Evolutionary conservation across 2,329 filamentous ascomycete genomes (phyloP).

Genomic region (Hymenoscyphus fraxineus): DNA sequence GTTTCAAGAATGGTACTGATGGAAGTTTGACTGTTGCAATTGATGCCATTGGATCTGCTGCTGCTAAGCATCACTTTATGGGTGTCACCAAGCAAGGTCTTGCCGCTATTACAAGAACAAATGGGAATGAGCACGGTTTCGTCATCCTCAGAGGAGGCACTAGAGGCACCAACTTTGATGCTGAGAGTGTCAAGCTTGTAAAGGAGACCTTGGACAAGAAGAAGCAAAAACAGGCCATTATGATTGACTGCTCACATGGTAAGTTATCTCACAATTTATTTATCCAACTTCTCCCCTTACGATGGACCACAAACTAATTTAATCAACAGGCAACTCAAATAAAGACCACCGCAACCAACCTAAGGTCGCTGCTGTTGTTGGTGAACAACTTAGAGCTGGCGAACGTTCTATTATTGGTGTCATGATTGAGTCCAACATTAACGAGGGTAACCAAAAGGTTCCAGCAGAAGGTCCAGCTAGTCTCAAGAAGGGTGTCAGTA

Average conservation of each 20-base stretch:
- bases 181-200: constrained; percentile 72
- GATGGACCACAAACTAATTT: not conserved
- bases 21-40: constrained; percentile 87
- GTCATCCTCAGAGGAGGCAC: constrained; percentile 91
- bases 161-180: constrained; percentile 91
- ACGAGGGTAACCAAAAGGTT: constrained; percentile 86
- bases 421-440: constrained; percentile 98
- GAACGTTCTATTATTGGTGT: constrained; percentile 89
- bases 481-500: constrained; percentile 85
- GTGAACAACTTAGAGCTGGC: constrained; percentile 80
- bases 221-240: constrained; percentile 82
- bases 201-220: constrained; percentile 79
- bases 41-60: constrained; percentile 86
- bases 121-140: constrained; percentile 95
- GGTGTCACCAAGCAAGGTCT: constrained; percentile 97
- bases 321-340: constrained; percentile 74
- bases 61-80: constrained; percentile 92
- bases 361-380: constrained; percentile 78
- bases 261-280: constrained; percentile 32
- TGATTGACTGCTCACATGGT: constrained; percentile 99
- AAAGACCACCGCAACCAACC: constrained; percentile 98
- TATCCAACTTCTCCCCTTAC: not conserved
- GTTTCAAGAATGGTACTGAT: constrained; percentile 99
- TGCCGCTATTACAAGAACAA: constrained; percentile 89
- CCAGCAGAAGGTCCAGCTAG: constrained; percentile 73